Evolutionary conservation across 805 yeast species (phyloP), one percentile per base, ranked within the genome.

Genomic region (Suhomyces emberorum): DNA sequence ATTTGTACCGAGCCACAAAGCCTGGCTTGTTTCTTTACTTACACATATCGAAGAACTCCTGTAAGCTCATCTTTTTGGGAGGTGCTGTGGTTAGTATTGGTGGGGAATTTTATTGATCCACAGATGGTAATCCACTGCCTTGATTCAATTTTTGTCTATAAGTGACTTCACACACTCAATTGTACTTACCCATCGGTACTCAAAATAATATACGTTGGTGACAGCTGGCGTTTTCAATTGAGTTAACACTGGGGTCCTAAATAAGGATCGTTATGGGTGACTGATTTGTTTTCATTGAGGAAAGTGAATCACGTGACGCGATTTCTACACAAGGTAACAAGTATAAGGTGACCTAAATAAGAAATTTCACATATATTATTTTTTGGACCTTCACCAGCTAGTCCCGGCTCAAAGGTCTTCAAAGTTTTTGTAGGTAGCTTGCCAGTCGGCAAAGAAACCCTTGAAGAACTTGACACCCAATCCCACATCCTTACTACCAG

Each of bases 401-500:
- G n/a, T n/a, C n/a, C n/a, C n/a, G n/a, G n/a, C n/a, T 34, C 56
- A 75, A 42, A 76, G 62, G 37, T 75, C 79, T 22, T 67, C 74
- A 51, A 69, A 79, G 17, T 61, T 49, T 41, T 76, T 75, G 58
- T 75, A 73, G 27, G 77, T 77, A 7, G 58, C 59, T 56, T 81
- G 74, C 91, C 93, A 85, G 46, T 74, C 65, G 32, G 72, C 56
- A 59, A 75, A 83, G 62, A 83, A 86, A 1, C 83, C 83, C 40
- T 66, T 69, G 68, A 84, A 85, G 60, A 80, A 83, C 54, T 80
- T 77, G 34, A 78, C 73, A 28, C 84, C 95, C 35, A 83, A 67
- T 32, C 86, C 88, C 41, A 84, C 72, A 54, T 87, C 95, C 54
- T 79, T 74, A 15, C 85, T 71, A 28, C 95, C 95, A 20, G 81